Base-by-base conservation (phyloP, 495 filamentous ascomycete genomes). In the Penicillium psychrofluorescens region DNA sequence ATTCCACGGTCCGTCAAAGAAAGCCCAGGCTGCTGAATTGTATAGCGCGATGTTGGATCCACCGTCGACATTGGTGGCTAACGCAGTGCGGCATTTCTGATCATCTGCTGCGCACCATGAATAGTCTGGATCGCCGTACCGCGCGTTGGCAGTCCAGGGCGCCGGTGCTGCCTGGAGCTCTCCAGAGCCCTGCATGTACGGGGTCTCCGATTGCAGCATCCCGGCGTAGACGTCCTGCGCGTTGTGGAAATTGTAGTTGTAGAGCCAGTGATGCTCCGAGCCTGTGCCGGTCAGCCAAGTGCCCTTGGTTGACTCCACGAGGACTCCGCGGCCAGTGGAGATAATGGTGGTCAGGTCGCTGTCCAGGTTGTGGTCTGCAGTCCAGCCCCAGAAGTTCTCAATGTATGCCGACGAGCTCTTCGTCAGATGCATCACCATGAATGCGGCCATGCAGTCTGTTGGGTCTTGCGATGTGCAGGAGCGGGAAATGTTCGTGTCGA, bases 381-480 rank as follows among this genome's bases (percentile, higher is more conserved):
- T 77, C 78, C 77, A 81, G 13, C 70, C 72, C 77, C 79, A 82
- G 55, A 81, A 68, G 46, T 77, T 75, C 44, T 82, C 79, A 37
- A 81, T 62, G 42, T 81, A 83, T 7, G 64, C 70, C 2, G 72
- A 77, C 1, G 72, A 67, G 8, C 56, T 65, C 5, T 55, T 34
- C 5, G 73, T 73, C 1, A 83, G 49, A 40, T 82, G 76, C 34
- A 82, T 55, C 7, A 80, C 54, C 38, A 70, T 59, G 45, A 70
- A 77, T 0, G 76, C 76, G 3, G 76, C 79, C 54, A 63, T 64
- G 36, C 64, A 68, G 35, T 55, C 44, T 28, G 60, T 56, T 1
- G 58, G 42, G 14, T 62, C 56, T 36, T 60, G 56, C 11, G 66
- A 53, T 2, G 52, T 71, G 59, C 77, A 81, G 13, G 30, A 31